These are phyloP conservation scores for Tolypocladium ophioglossoides DNA, from an alignment of 2,329 filamentous ascomycete genomes.

Conservation along the genomic window DNA sequence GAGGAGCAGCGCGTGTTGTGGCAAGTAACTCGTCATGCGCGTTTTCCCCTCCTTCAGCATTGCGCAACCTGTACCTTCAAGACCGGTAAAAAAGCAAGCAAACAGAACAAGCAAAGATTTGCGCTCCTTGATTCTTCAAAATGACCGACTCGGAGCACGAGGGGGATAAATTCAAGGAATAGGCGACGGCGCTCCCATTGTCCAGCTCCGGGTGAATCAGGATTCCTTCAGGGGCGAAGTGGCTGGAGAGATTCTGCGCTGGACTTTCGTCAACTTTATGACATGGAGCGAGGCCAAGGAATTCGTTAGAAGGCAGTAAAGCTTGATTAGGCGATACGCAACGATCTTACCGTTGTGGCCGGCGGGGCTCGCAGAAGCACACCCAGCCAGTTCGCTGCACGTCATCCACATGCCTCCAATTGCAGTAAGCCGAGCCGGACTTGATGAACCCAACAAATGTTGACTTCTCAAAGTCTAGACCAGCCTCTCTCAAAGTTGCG, in stretches of 20 bases:
- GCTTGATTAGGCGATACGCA: neutral
- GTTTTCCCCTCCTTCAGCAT: neutral
- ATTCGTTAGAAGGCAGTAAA: neutral
- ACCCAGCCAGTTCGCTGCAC: too few relatives aligned
- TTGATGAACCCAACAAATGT: too few relatives aligned
- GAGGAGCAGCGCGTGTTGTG: too few relatives aligned
- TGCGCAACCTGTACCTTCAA: neutral
- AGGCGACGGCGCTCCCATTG: neutral
- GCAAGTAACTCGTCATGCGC: too few relatives aligned
- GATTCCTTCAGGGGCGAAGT: conserved; percentile 1
- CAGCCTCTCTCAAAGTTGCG: too few relatives aligned
- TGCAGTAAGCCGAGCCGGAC: too few relatives aligned
- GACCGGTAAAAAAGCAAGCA: too few relatives aligned
- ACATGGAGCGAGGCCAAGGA: conserved; percentile 3
- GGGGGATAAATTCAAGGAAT: neutral
- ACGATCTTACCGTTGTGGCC: too few relatives aligned
- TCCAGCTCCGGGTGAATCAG: neutral
- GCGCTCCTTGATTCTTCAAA: neutral
- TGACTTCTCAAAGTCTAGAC: too few relatives aligned
- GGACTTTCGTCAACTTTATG: conserved; percentile 4
- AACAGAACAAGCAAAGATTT: neutral
- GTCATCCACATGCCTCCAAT: too few relatives aligned
- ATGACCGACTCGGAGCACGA: neutral
- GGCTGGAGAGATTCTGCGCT: conserved; percentile 3
- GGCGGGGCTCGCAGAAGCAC: too few relatives aligned